Evolutionary conservation across 805 yeast species (phyloP), one percentile per base, ranked within the genome.

Genomic region (Starmerella etchellsii): DNA sequence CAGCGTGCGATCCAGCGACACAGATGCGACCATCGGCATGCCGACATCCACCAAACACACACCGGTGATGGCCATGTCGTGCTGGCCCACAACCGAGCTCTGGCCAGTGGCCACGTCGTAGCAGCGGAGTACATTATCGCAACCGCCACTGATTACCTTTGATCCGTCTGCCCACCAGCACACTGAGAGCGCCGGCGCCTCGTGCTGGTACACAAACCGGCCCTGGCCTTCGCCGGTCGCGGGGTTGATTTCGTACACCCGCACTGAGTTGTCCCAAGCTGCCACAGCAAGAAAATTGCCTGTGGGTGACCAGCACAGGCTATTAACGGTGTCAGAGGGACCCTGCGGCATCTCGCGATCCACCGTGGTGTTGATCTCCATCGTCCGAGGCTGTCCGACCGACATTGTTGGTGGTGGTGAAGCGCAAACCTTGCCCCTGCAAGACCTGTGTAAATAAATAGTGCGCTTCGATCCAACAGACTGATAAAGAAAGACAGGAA

Each of bases 1-100:
- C 48, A 91, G 63, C 1, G 96, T 84, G 63, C 84, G 85, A 62
- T 91, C 98, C 96, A 96, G 91, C 6, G 95, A 83, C 7, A 94
- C 95, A 33, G 87, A 74, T 3, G 85, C 96, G 22, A 88, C 74
- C 49, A 82, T 82, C 31, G 73, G 84, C 43, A 44, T 46, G 52
- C 81, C 81, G 8, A 77, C 67, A n/a, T 87, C 84, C 10, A 83
- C 94, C 46, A 71, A 76, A 41, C 94, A 67, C 19, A 88, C 81
- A 13, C 72, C 59, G 41, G 70, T 73, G 3, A 91, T 93, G 0
- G 95, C 70, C 3, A 78, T 83, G 56, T 78, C 83, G 62, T 91
- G 97, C 4, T 69, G 70, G 10, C 96, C 97, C 35, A 91, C 70
- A 51, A 83, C 93, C 53, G 77, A 81, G 6, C 76, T 61, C 60